Evolutionary conservation across 1,284 basidiomycete genomes (phyloP).

Genomic region (Ganoderma sinense): DNA sequence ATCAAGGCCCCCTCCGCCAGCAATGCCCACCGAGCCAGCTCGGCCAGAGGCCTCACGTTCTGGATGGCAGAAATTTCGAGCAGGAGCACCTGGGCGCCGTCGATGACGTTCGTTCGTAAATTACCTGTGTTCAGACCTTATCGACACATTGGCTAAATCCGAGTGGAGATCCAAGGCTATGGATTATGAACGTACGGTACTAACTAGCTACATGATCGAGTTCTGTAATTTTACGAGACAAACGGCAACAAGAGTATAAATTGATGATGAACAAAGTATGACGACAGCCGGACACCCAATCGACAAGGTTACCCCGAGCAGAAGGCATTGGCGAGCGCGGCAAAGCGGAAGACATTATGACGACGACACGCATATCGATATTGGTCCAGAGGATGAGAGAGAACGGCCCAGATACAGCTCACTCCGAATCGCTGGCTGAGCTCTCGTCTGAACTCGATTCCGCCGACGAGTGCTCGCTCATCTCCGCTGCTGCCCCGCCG

Average conservation of each 20-base stretch:
- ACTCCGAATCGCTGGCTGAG: constrained; percentile 86
- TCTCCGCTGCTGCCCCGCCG: constrained; percentile 50
- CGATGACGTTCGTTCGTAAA: constrained; percentile 20
- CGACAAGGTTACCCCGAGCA: constrained; percentile 21
- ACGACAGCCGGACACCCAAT: constrained; percentile 23
- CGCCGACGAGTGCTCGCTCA: constrained; percentile 73
- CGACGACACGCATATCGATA: constrained; percentile 27
- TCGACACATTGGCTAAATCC: background rate
- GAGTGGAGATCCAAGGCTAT: constrained; percentile 19
- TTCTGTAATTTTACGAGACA: constrained; percentile 45
- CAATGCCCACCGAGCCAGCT: background rate
- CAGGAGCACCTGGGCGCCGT: constrained; percentile 37
- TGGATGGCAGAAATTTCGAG: constrained; percentile 64
- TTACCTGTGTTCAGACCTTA: background rate
- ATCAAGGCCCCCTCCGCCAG: constrained; percentile 10
- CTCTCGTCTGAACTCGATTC: constrained; percentile 79
- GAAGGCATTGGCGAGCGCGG: constrained; percentile 20
- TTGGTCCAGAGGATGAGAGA: constrained; percentile 17
- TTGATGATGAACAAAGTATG: constrained; percentile 22
- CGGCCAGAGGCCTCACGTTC: constrained; percentile 40
- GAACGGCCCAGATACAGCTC: constrained; percentile 35
- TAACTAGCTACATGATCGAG: constrained; percentile 45
- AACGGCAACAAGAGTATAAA: constrained; percentile 28
- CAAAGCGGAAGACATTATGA: constrained; percentile 29
- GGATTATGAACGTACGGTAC: constrained; percentile 40